Evolutionary conservation across 2,329 filamentous ascomycete species (phyloP).

Genomic region (Blumeriella jaapii): DNA sequence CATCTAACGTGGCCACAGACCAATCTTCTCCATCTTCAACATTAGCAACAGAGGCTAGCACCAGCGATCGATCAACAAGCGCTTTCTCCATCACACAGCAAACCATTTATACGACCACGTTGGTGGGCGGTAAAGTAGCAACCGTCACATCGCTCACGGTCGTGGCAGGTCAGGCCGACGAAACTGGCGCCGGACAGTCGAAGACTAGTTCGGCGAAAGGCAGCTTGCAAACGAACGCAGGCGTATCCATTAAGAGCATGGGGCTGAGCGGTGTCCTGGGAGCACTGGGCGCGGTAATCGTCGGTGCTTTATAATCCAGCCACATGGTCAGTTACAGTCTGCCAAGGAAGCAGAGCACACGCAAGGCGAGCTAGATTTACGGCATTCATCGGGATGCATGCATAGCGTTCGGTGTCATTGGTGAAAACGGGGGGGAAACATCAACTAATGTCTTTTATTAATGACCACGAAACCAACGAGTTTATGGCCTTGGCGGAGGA

Average conservation of each 20-base stretch:
- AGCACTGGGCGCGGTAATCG: conserved; percentile 15
- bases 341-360: conserved; percentile 1
- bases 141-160: conserved; percentile 21
- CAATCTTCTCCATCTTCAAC: conserved; percentile 7
- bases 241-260: conserved; percentile 7
- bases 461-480: too few species aligned
- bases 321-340: not conserved
- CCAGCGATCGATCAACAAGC: conserved; percentile 4
- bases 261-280: conserved; percentile 17
- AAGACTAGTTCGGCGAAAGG: conserved; percentile 12
- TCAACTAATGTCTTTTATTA: conserved; percentile 23
- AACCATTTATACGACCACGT: conserved; percentile 21
- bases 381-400: conserved; percentile 10
- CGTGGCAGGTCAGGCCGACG: conserved; percentile 15
- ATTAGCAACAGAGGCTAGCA: conserved; percentile 4
- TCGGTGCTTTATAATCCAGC: conserved; percentile 14
- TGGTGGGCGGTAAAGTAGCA: conserved; percentile 17
- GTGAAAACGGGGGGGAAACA: conserved; percentile 7
- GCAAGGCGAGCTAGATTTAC: conserved; percentile 7
- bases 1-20: conserved; percentile 10
- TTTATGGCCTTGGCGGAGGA: too few species aligned
- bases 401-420: conserved; percentile 16
- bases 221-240: conserved; percentile 20
- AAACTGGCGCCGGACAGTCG: conserved; percentile 4
- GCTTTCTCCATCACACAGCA: conserved; percentile 16